Conservation (phyloP, 495 filamentous ascomycete species). For the Pyrenula aspistea region DNA sequence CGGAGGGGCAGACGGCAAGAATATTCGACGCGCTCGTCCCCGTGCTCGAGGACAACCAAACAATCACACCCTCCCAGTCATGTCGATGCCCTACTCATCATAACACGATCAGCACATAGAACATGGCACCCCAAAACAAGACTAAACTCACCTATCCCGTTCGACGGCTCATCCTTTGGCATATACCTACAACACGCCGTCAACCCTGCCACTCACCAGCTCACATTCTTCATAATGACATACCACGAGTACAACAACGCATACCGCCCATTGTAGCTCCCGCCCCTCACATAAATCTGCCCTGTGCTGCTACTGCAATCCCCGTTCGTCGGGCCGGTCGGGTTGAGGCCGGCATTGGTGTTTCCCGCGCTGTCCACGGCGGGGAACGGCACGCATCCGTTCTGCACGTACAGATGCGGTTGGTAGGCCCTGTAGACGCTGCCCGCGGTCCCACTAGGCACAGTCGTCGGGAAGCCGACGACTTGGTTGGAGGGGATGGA, state of each 20-base stretch:
- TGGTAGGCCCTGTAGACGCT: constrained; percentile 35
- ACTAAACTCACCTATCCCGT: constrained; percentile 14
- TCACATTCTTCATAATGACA: neutral
- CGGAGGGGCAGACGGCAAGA: constrained; percentile 36
- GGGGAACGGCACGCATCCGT: constrained; percentile 44
- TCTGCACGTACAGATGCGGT: constrained; percentile 34
- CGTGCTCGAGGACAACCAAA: constrained; percentile 26
- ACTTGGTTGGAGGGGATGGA: constrained; percentile 29
- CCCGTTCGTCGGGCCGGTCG: constrained; percentile 22
- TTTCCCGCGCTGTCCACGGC: constrained; percentile 36
- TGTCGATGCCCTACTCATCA: constrained; percentile 35
- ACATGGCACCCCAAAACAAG: too few species aligned
- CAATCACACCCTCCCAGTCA: constrained; percentile 40
- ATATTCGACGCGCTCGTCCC: constrained; percentile 29
- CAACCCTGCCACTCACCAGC: neutral
- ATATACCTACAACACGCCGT: constrained; percentile 16
- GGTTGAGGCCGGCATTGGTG: constrained; percentile 29
- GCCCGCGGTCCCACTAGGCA: constrained; percentile 28
- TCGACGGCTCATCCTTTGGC: constrained; percentile 31
- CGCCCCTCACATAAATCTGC: constrained; percentile 36
- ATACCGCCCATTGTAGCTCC: constrained; percentile 19
- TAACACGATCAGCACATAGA: too few species aligned
- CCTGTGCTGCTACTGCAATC: constrained; percentile 32
- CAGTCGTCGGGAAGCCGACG: constrained; percentile 33
- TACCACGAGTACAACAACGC: constrained; percentile 41